phyloP scores from a whole-genome alignment of 768 basidiomycete genomes.

The Pleurotus salmoneostramineus region DNA sequence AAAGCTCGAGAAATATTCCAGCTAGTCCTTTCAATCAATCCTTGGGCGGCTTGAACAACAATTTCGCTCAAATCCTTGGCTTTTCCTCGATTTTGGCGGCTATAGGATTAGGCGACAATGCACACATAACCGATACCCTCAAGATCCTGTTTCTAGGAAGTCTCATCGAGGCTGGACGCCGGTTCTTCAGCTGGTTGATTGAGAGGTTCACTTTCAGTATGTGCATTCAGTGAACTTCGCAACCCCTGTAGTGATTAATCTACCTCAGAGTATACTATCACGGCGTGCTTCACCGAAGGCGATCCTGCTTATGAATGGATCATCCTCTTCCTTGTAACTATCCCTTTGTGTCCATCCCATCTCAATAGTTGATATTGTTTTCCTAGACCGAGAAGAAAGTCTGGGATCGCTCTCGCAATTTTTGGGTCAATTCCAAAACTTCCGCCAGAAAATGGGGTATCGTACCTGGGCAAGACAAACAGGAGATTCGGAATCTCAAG shows the following conservation, averaged over 20 bases:
- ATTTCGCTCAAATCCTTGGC: slow-evolving; percentile 6
- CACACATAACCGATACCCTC: neutral
- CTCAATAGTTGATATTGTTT: neutral
- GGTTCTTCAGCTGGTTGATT: slow-evolving; percentile 21
- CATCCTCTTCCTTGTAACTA: slow-evolving; percentile 34
- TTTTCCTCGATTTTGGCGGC: neutral
- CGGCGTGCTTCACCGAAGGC: slow-evolving; percentile 40
- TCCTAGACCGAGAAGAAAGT: slow-evolving; percentile 36
- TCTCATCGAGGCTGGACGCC: slow-evolving; percentile 10
- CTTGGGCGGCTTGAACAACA: neutral
- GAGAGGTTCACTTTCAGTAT: slow-evolving; percentile 34
- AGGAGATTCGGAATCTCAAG: too few relatives aligned
- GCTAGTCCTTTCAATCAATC: too few relatives aligned
- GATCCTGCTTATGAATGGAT: slow-evolving; percentile 51
- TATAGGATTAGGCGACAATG: neutral
- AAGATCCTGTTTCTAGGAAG: slow-evolving; percentile 8
- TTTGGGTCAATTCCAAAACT: slow-evolving; percentile 36
- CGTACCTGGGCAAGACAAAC: slow-evolving; percentile 16
- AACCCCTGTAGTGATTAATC: neutral
- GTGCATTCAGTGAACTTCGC: slow-evolving; percentile 9
- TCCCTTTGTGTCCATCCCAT: neutral
- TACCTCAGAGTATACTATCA: slow-evolving; percentile 35
- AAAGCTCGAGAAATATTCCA: too few relatives aligned
- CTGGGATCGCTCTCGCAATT: slow-evolving; percentile 36
- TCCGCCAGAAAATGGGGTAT: slow-evolving; percentile 37